Conservation (phyloP, 176 grass and related monocot species). For the sorghum (Sorghum bicolor) region Sorghum_bicolor_NCBIv3 NC_012872.2:10290501-10291000, state of each 20-base stretch:
- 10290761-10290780: conserved; percentile 78
- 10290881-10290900: not conserved
- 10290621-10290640: not conserved
- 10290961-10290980: conserved; percentile 97
- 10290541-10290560: not conserved
- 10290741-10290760: conserved; percentile 88
- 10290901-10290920: not conserved
- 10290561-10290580: not conserved
- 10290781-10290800: conserved; percentile 91
- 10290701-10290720: conserved; percentile 33
- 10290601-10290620: not conserved
- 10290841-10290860: conserved; percentile 26
- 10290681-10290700: conserved; percentile 34
- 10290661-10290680: conserved; percentile 60
- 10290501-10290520: not conserved
- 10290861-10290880: conserved; percentile 7
- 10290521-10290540: not conserved
- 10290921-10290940: conserved; percentile 61
- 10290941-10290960: conserved; percentile 95
- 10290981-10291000: conserved; percentile 31
- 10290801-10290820: conserved; percentile 82
- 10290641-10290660: not conserved
- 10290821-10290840: conserved; percentile 96
- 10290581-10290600: not conserved
- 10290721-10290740: conserved; percentile 35